Conservation (phyloP, 2,329 filamentous ascomycete genomes). For the Volutella citrinella region DNA sequence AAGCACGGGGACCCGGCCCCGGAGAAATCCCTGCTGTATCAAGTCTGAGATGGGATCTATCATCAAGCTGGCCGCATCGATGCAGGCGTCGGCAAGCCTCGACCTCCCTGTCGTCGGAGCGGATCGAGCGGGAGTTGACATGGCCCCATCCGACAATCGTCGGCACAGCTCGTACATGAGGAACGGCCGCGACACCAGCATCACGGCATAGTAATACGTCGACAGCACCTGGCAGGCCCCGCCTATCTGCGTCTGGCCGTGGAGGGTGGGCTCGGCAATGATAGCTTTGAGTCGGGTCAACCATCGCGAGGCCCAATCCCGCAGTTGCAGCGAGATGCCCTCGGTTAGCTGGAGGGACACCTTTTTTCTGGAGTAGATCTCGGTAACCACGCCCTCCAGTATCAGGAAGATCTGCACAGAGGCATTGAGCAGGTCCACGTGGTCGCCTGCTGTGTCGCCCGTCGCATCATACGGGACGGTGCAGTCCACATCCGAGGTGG, state of each 20-base stretch:
- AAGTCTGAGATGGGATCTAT: conserved; percentile 46
- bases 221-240: conserved; percentile 51
- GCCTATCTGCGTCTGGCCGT: conserved; percentile 30
- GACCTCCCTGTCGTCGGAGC: conserved; percentile 41
- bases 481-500: conserved; percentile 52
- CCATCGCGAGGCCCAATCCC: conserved; percentile 51
- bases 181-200: conserved; percentile 53
- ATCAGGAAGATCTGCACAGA: conserved; percentile 52
- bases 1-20: conserved; percentile 45
- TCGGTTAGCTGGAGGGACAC: conserved; percentile 52
- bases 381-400: conserved; percentile 46
- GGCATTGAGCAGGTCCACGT: conserved; percentile 46
- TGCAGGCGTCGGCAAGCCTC: conserved; percentile 52
- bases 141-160: conserved; percentile 36
- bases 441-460: conserved; percentile 35
- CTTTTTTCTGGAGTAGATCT: conserved; percentile 52
- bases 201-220: conserved; percentile 57
- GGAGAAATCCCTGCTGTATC: conserved; percentile 39
- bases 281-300: conserved; percentile 41
- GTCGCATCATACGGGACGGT: conserved; percentile 45
- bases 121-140: conserved; percentile 10
- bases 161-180: conserved; percentile 53
- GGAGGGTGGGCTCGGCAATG: conserved; percentile 20
- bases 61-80: conserved; percentile 53
- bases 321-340: conserved; percentile 49